A percentile compares a stretch with the other conserved stretches of the same genome.
These are phyloP conservation scores for Amanita fuliginea DNA, from an alignment of 768 basidiomycete genomes.

Conservation along the genomic window DNA sequence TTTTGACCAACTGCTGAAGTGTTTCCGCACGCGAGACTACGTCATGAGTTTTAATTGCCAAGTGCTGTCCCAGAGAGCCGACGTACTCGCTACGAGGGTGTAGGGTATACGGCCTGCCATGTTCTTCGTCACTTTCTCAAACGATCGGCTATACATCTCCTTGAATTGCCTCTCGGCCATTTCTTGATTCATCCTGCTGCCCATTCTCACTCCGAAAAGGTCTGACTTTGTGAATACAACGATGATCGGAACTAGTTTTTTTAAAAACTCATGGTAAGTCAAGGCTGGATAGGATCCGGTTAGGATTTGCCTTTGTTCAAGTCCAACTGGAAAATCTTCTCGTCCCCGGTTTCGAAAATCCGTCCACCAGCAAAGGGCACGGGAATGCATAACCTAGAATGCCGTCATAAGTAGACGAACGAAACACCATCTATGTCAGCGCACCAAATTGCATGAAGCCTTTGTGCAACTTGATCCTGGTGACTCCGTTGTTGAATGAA, in stretches of 20 bases:
- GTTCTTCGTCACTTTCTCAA: neutral
- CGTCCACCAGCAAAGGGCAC: neutral
- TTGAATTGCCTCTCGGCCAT: neutral
- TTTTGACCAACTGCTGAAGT: neutral
- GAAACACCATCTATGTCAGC: neutral
- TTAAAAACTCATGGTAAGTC: neutral
- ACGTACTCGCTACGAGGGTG: neutral
- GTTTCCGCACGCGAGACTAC: neutral
- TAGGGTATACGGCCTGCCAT: neutral
- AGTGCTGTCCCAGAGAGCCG: neutral
- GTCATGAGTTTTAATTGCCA: neutral
- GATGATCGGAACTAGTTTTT: neutral
- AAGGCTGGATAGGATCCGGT: neutral
- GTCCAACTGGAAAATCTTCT: neutral
- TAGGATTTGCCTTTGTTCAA: neutral
- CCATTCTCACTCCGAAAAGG: neutral
- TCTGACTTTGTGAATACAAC: slow-evolving; percentile 1
- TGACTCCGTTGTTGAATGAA: neutral
- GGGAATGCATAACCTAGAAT: neutral
- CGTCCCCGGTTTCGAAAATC: slow-evolving; percentile 1
- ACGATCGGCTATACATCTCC: neutral
- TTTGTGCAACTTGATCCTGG: neutral
- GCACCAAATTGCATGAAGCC: neutral
- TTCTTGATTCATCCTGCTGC: neutral
- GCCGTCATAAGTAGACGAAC: neutral